A percentile compares a stretch with the other conserved stretches of the same genome.
Conservation (phyloP, 164 flowering plant species). For the Protea cynaroides region DNA sequence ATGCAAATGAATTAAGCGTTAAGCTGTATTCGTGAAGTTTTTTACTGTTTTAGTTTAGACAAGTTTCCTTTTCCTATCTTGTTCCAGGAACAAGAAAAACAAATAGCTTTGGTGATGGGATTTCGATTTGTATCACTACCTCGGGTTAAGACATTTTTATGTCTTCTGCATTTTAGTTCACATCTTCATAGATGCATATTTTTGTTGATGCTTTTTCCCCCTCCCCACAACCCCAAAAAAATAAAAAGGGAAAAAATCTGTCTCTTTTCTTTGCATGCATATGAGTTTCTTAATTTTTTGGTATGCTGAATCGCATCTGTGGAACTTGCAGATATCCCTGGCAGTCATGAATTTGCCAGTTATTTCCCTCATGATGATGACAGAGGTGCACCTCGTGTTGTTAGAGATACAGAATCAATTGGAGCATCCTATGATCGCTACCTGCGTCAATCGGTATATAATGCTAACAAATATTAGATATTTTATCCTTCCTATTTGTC, state of each 20-base stretch:
- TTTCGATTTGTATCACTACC: too few species aligned
- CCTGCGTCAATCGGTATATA: slow-evolving; percentile 52
- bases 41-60: neutral
- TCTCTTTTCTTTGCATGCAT: too few species aligned
- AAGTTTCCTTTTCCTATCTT: too few species aligned
- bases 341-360: slow-evolving; percentile 42
- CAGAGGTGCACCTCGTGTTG: slow-evolving; percentile 34
- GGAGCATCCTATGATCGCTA: slow-evolving; percentile 79
- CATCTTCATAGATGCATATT: neutral
- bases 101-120: too few species aligned
- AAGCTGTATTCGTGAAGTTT: neutral
- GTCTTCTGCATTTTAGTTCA: too few species aligned
- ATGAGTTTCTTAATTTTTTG: neutral
- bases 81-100: too few species aligned
- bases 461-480: slow-evolving; percentile 1
- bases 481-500: neutral
- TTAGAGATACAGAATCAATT: slow-evolving; percentile 59
- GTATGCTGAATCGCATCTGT: neutral
- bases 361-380: slow-evolving; percentile 58
- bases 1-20: neutral
- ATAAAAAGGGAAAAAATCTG: too few species aligned
- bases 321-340: slow-evolving; percentile 36
- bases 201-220: neutral
- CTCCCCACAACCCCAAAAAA: too few species aligned
- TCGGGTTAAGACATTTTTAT: too few species aligned